Base-by-base conservation (phyloP, 306 rosid genomes). In the Vicia sativa region DNA sequence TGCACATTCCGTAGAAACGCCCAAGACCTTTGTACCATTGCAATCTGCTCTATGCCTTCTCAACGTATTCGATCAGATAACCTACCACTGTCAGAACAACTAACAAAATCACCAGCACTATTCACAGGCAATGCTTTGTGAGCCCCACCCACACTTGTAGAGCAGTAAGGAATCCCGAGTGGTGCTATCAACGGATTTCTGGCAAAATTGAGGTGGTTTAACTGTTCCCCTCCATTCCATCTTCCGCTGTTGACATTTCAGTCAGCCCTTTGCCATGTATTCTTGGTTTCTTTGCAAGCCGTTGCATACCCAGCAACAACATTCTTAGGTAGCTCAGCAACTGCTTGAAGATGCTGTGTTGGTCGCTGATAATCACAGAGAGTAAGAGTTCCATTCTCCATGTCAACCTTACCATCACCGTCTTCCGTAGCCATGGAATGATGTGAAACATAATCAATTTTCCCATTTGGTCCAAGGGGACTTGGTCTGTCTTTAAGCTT, bases 31-130 rank as follows among this genome's bases (percentile, higher is more conserved):
- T 90, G 96, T 11, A 82, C 87, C 65, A 72, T 68, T 35, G 98
- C 86, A 65, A 92, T 87, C 83, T 90, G 96, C 83, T 90, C 96
- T 96, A 92, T 90, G 57, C 86, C 84, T 87, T 85, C 91, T 90
- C 84, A 92, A 64, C 6, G 83, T 75, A 74, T 86, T 21, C 1
- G 23, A 21, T 21, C 23, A 21, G 23, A 21, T 21, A 21, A 21
- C 23, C 23, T 21, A 2, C 23, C 23, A 21, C 23, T 21, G 23
- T 21, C 23, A 21, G 1, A 21, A 21, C 2, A 21, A 21, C 23
- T 2, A 2, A 21, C 23, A 21, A 21, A 21, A 21, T 21, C 2
- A 21, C 23, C 23, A 1, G 23, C 2, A 2, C 23, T 21, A 21
- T 21, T 21, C 23, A 21, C 23, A 21, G 23, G 23, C 23, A 21